These are phyloP conservation scores for Pseudoneurospora amorphoporcata DNA, from an alignment of 495 filamentous ascomycete species.

Conservation along the genomic window DNA sequence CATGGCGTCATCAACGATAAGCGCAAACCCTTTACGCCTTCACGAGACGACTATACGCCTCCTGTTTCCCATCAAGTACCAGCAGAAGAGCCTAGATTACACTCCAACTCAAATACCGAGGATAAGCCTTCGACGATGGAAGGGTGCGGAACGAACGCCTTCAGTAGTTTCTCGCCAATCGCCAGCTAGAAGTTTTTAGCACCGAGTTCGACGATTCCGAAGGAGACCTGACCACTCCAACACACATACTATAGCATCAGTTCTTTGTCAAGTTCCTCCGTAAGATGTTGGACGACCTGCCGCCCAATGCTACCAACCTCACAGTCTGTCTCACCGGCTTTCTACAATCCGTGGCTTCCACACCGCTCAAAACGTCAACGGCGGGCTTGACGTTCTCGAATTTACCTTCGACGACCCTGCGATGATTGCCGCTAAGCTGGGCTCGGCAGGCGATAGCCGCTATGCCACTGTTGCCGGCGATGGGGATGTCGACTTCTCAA, in stretches of 20 bases:
- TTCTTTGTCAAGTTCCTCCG: background rate
- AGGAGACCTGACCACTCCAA: background rate
- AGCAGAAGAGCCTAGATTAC: background rate
- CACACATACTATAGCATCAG: background rate
- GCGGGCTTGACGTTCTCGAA: too few relatives aligned
- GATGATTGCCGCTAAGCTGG: too few relatives aligned
- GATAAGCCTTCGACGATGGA: background rate
- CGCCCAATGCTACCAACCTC: background rate
- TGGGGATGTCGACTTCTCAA: background rate
- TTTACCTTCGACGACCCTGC: too few relatives aligned
- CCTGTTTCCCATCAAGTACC: background rate
- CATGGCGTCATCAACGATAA: too few relatives aligned
- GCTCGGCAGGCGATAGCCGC: too few relatives aligned
- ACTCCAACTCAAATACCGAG: background rate
- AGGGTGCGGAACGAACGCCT: background rate
- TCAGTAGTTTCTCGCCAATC: background rate
- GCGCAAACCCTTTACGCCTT: too few relatives aligned
- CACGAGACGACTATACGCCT: too few relatives aligned
- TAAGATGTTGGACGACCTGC: accelerated
- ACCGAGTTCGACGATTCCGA: too few relatives aligned
- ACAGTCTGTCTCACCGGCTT: too few relatives aligned
- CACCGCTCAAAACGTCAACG: too few relatives aligned
- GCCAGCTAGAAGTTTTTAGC: background rate
- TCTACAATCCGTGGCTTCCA: too few relatives aligned
- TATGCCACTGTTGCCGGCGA: too few relatives aligned